phyloP scores from a whole-genome alignment of 495 filamentous ascomycete species.

The Diplogelasinospora grovesii region DNA sequence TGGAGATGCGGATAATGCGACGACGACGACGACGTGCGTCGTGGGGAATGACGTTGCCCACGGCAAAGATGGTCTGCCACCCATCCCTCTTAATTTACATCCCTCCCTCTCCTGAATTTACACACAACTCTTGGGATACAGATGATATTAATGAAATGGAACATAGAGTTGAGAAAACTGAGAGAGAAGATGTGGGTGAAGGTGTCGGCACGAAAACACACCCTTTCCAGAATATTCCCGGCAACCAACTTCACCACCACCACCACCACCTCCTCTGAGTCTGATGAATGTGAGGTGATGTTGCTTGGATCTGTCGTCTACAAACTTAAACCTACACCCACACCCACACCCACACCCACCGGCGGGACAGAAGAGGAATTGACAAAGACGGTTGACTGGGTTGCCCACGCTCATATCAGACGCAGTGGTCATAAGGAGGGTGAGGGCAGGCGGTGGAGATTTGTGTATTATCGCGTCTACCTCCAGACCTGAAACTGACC shows the following conservation, averaged over 20 bases:
- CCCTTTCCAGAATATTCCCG: constrained; percentile 27
- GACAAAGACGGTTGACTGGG: constrained; percentile 14
- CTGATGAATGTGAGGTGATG: constrained; percentile 25
- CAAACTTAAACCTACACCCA: constrained; percentile 9
- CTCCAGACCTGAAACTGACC: constrained; percentile 9
- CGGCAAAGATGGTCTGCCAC: constrained; percentile 22
- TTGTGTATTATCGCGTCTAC: constrained; percentile 12
- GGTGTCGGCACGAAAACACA: constrained; percentile 25
- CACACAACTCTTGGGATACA: too few species aligned
- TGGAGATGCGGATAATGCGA: too few species aligned
- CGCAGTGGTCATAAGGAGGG: constrained; percentile 7
- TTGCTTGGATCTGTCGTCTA: constrained; percentile 23
- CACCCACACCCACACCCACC: neutral
- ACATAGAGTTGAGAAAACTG: constrained; percentile 18
- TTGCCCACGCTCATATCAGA: constrained; percentile 14
- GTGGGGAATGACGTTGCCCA: constrained; percentile 25
- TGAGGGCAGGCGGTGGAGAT: constrained; percentile 6
- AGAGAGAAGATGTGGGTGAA: constrained; percentile 21
- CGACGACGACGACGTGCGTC: constrained; percentile 26
- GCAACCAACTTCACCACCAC: too few species aligned
- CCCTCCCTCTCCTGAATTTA: too few species aligned
- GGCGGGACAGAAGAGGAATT: neutral
- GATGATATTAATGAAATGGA: too few species aligned
- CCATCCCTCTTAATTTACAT: neutral
- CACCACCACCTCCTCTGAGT: too few species aligned